A percentile compares a stretch with the other conserved stretches of the same genome.
These are phyloP conservation scores for Letharia columbiana DNA, from an alignment of 495 filamentous ascomycete genomes.

Conservation along the genomic window DNA sequence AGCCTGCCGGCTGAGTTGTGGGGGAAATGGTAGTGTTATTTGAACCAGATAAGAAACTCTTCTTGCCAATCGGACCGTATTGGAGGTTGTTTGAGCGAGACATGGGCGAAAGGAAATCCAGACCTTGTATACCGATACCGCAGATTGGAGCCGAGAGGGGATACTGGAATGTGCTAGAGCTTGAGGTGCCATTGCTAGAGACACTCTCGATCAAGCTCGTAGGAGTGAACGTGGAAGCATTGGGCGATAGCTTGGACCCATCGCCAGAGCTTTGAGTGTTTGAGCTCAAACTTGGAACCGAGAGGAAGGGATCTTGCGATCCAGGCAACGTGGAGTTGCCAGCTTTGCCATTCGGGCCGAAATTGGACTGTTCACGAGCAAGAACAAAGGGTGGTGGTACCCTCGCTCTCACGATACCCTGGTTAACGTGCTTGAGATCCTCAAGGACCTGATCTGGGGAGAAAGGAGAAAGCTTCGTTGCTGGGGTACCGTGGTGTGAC, in stretches of 20 bases:
- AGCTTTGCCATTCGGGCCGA: constrained; percentile 9
- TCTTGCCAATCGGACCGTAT: not conserved
- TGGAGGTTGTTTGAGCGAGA: not conserved
- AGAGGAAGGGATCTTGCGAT: constrained; percentile 27
- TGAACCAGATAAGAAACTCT: not conserved
- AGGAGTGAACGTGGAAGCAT: constrained; percentile 34
- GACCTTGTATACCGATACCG: not conserved
- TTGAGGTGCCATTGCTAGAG: constrained; percentile 13
- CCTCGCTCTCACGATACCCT: constrained; percentile 16
- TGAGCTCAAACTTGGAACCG: constrained; percentile 6
- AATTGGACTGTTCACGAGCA: constrained; percentile 13
- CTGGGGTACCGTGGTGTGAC: constrained; percentile 53
- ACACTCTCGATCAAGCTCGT: constrained; percentile 21
- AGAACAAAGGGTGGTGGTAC: constrained; percentile 26
- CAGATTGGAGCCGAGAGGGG: not conserved
- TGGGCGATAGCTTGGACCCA: constrained; percentile 29
- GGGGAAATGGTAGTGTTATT: not conserved
- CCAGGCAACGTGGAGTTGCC: constrained; percentile 2
- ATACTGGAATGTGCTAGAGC: not conserved
- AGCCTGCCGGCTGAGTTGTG: not conserved
- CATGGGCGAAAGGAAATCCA: not conserved
- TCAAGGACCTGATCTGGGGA: constrained; percentile 47
- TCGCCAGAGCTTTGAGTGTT: constrained; percentile 16
- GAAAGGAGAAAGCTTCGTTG: constrained; percentile 53
- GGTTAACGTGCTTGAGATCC: constrained; percentile 5